Base-by-base conservation (phyloP, 2,329 filamentous ascomycete species). In the Didymella pomorum region DNA sequence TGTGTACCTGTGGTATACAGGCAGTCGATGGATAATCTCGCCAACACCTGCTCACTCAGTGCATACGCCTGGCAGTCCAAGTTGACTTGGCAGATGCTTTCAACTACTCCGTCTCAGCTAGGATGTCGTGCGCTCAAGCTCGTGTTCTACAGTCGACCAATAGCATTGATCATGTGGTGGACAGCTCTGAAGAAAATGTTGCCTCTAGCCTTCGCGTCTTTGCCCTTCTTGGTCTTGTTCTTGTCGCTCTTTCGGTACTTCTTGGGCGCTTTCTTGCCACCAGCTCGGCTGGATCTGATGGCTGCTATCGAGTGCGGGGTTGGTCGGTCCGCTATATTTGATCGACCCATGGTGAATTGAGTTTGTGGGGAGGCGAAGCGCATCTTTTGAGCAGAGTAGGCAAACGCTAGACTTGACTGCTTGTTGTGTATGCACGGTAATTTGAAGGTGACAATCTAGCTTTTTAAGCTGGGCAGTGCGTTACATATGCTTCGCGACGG, bases 211-310 rank as follows among this genome's bases (percentile, higher is more conserved):
- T 62, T 66, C 45, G 54, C 47, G 20, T 61, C 47, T 35, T 46
- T 46, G 6, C 6, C n/a, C 25, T 44, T 52, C 29, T n/a, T 35
- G 31, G 44, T 46, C 23, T 56, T 56, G 23, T 47, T 46, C 26
- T 58, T 53, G 21, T 67, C 58, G 42, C 64, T 50, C 31, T 68
- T 68, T 42, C 63, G 60, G 21, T 66, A 65, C 20, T 44, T 46
- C 49, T 65, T 65, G n/a, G 64, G 64, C 2, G 58, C 58, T 51
- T 66, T 61, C 26, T 59, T 66, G 10, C 66, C 65, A 26, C 61
- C 56, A 20, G 18, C 23, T n/a, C 66, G 61, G 35, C 62, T 62
- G 4, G 64, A 56, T n/a, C 48, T 35, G 29, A 69, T 62, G 31
- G 60, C 58, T 52, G 61, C 48, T 21, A 64, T 23, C 2, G 64